Percentiles rank a stretch among this genome's conserved stretches.
Conservation (phyloP, 2,329 filamentous ascomycete species). For the Helicocarpus griseus region DNA sequence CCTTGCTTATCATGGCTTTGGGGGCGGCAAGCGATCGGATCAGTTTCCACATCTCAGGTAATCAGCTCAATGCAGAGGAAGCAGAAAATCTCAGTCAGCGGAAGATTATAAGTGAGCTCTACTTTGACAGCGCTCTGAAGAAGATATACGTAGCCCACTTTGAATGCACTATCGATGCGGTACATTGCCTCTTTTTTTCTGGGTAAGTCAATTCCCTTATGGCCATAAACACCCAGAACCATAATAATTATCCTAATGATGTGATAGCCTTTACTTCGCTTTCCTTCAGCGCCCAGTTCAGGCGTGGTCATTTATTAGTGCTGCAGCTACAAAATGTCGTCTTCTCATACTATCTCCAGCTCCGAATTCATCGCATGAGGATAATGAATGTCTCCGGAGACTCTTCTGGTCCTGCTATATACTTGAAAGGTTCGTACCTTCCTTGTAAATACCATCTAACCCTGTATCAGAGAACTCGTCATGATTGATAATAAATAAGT, state of each 20-base stretch:
- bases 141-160: slow-evolving; percentile 39
- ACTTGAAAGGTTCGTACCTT: slow-evolving; percentile 36
- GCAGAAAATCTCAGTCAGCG: slow-evolving; percentile 22
- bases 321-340: slow-evolving; percentile 42
- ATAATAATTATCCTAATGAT: background rate
- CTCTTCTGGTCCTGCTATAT: slow-evolving; percentile 50
- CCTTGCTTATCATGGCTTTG: slow-evolving; percentile 39
- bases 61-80: slow-evolving; percentile 17
- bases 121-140: slow-evolving; percentile 40
- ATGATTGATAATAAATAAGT: slow-evolving; percentile 17
- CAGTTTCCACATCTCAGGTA: slow-evolving; percentile 17
- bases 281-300: slow-evolving; percentile 43
- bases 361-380: slow-evolving; percentile 26
- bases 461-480: no score
- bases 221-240: no score
- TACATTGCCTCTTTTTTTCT: slow-evolving; percentile 43
- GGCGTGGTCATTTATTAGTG: slow-evolving; percentile 44
- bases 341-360: slow-evolving; percentile 39
- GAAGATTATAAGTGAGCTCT: slow-evolving; percentile 32
- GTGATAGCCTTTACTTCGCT: slow-evolving; percentile 38
- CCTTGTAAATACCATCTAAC: no score
- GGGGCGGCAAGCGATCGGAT: slow-evolving; percentile 39
- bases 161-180: slow-evolving; percentile 37
- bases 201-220: slow-evolving; percentile 30
- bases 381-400: slow-evolving; percentile 40